Percentiles rank a stretch among this genome's conserved stretches.
These are phyloP conservation scores for Drechslerella coelobrocha DNA, from an alignment of 2,329 filamentous ascomycete genomes.

Conservation along the genomic window DNA sequence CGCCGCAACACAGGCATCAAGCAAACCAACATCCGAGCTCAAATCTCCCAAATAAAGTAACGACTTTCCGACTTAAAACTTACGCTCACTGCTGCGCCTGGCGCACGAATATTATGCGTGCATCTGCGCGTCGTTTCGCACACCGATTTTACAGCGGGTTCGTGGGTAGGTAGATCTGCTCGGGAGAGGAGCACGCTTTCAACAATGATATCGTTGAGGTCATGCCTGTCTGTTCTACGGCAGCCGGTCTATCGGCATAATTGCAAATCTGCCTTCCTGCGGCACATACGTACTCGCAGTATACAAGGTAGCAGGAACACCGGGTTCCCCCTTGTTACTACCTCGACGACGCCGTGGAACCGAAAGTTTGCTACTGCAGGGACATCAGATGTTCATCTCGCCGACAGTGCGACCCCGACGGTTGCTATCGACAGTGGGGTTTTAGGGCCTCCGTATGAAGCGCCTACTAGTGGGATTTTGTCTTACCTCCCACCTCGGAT, in stretches of 20 bases:
- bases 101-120: no score
- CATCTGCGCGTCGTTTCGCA: no score
- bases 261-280: slow-evolving; percentile 2
- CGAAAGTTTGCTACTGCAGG: slow-evolving; percentile 24
- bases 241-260: slow-evolving; percentile 20
- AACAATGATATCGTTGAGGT: slow-evolving; percentile 23
- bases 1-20: neutral
- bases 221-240: slow-evolving; percentile 17
- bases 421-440: slow-evolving; percentile 24
- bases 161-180: neutral
- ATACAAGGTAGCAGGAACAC: slow-evolving; percentile 29
- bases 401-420: slow-evolving; percentile 24
- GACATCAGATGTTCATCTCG: slow-evolving; percentile 42
- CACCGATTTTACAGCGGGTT: no score
- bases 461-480: slow-evolving; percentile 74
- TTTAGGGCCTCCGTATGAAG: slow-evolving; percentile 62
- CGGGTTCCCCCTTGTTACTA: slow-evolving; percentile 21
- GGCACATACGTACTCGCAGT: slow-evolving; percentile 1
- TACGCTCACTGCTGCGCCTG: no score
- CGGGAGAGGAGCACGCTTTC: neutral
- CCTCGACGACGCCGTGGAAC: slow-evolving; percentile 16
- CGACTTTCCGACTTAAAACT: no score
- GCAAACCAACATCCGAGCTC: neutral
- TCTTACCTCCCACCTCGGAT: slow-evolving; percentile 72
- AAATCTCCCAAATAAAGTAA: no score